Evolutionary conservation across 2,329 filamentous ascomycete genomes (phyloP).

Genomic region (Penicillium sp.): DNA sequence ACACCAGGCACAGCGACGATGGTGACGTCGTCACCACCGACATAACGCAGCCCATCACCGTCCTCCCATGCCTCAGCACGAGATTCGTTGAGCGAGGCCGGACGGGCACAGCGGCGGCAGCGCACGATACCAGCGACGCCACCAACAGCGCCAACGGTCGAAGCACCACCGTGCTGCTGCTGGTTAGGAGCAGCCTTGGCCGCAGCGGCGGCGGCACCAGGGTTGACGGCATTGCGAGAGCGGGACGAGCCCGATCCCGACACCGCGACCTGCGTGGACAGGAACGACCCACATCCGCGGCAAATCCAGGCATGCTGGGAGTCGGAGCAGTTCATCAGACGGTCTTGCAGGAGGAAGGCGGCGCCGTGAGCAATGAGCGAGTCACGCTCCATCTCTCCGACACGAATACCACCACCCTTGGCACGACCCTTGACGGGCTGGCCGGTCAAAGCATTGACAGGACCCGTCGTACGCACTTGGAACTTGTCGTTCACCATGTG

Average conservation of each 20-base stretch:
- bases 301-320: slow-evolving; percentile 89
- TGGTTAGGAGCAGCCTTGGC: slow-evolving; percentile 33
- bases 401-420: slow-evolving; percentile 95
- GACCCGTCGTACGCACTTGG: slow-evolving; percentile 94
- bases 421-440: slow-evolving; percentile 97
- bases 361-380: slow-evolving; percentile 92
- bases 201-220: slow-evolving; percentile 30
- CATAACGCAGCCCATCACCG: slow-evolving; percentile 75
- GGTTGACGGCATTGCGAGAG: slow-evolving; percentile 28
- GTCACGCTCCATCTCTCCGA: slow-evolving; percentile 98
- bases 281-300: slow-evolving; percentile 81
- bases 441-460: slow-evolving; percentile 82
- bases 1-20: slow-evolving; percentile 90
- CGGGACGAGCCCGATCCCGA: slow-evolving; percentile 27
- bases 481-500: slow-evolving; percentile 99
- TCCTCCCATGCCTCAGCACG: slow-evolving; percentile 85
- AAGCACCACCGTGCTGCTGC: slow-evolving; percentile 40
- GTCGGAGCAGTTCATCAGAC: slow-evolving; percentile 95
- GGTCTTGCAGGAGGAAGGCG: slow-evolving; percentile 90
- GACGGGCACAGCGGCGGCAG: slow-evolving; percentile 74
- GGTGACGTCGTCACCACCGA: slow-evolving; percentile 86
- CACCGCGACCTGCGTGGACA: slow-evolving; percentile 67
- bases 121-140: slow-evolving; percentile 63
- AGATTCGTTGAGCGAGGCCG: slow-evolving; percentile 59
- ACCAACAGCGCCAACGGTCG: slow-evolving; percentile 55